Evolutionary conservation across 2,329 filamentous ascomycete species (phyloP).

Genomic region (Thyridium curvatum): DNA sequence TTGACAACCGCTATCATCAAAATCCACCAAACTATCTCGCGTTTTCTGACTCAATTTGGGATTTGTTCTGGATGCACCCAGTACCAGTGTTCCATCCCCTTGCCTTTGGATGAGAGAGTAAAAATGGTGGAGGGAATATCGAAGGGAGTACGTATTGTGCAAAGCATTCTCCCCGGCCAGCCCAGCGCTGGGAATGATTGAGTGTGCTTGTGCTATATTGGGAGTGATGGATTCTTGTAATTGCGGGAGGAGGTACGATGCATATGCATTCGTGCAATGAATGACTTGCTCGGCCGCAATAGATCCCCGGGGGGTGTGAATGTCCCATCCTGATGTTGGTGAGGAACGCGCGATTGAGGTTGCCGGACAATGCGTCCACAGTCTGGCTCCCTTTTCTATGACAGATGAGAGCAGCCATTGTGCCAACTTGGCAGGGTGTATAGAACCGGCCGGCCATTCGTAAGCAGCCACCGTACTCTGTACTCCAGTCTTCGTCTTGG

Average conservation of each 20-base stretch:
- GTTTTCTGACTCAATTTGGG: conserved; percentile 26
- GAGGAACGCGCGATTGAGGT: conserved; percentile 13
- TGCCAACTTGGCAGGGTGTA: conserved; percentile 40
- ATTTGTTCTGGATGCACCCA: conserved; percentile 34
- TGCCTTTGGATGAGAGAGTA: conserved; percentile 41
- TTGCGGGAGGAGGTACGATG: conserved; percentile 27
- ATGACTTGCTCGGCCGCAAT: conserved; percentile 20
- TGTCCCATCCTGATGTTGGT: conserved; percentile 17
- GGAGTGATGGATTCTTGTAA: conserved; percentile 28
- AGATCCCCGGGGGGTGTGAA: conserved; percentile 24
- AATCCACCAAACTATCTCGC: conserved; percentile 19
- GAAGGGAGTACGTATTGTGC: conserved; percentile 34
- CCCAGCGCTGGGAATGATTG: conserved; percentile 29
- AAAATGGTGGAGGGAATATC: conserved; percentile 38
- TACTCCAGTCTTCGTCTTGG: conserved; percentile 27
- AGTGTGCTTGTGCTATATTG: conserved; percentile 36
- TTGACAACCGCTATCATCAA: conserved; percentile 31
- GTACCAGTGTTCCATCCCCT: conserved; percentile 33
- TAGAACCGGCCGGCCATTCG: conserved; percentile 43
- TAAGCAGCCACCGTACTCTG: conserved; percentile 34
- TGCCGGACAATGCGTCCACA: conserved; percentile 37
- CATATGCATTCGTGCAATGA: conserved; percentile 33
- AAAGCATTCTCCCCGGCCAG: conserved; percentile 26
- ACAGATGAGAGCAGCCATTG: conserved; percentile 36
- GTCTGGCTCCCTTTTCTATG: conserved; percentile 26